These are phyloP conservation scores for Eucalyptus marginata DNA, from an alignment of 345 rosid genomes.

Conservation along the genomic window DNA sequence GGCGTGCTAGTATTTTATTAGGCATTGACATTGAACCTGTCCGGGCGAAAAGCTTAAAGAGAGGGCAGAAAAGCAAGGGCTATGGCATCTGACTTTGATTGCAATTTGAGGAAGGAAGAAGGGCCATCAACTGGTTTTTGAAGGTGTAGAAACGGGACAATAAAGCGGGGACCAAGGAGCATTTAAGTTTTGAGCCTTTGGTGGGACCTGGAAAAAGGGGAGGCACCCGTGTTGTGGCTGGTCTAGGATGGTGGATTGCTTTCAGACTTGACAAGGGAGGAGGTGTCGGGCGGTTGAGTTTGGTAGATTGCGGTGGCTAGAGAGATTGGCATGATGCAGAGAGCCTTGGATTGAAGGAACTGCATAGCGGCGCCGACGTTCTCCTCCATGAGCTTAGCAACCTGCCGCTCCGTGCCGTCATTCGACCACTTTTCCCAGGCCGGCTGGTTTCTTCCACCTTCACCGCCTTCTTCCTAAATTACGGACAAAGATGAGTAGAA, in stretches of 20 bases:
- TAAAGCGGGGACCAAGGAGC: constrained; percentile 16
- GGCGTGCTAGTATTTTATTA: constrained; percentile 14
- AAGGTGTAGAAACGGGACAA: constrained; percentile 3
- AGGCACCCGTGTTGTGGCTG: background rate
- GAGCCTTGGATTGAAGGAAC: constrained; percentile 93
- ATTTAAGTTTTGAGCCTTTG: background rate
- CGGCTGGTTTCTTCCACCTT: constrained; percentile 72
- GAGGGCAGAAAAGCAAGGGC: background rate
- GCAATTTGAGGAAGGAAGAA: constrained; percentile 20
- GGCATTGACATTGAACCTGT: constrained; percentile 32
- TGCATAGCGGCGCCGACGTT: constrained; percentile 98
- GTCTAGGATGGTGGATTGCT: constrained; percentile 54
- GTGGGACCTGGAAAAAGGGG: background rate
- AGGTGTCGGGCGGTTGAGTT: constrained; percentile 67
- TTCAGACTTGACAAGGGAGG: constrained; percentile 72
- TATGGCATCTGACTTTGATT: constrained; percentile 61
- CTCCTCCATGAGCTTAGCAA: constrained; percentile 98
- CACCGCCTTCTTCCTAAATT: constrained; percentile 69
- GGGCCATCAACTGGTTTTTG: constrained; percentile 3
- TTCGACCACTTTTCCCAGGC: constrained; percentile 98
- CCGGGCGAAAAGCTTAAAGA: constrained; percentile 10
- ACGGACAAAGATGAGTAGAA: background rate
- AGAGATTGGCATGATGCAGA: constrained; percentile 98
- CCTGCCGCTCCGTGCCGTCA: constrained; percentile 90
- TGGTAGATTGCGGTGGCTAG: constrained; percentile 88